Evolutionary conservation across 1,139 yeast genomes (phyloP).

Genomic region (Cylindricascospora bacillispora): DNA sequence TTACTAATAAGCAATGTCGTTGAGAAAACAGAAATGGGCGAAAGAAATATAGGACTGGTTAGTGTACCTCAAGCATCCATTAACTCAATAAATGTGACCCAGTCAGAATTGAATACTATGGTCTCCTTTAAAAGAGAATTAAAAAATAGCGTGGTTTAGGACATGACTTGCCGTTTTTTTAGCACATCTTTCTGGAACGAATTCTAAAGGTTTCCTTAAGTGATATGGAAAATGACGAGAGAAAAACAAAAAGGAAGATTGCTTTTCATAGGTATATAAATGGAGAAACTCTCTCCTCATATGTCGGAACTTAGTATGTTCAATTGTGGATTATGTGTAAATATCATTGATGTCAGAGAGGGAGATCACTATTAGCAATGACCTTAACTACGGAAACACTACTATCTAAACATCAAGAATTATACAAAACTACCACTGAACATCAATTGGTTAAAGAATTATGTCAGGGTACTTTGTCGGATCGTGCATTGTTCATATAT

Average conservation of each 20-base stretch:
- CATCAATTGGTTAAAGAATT: slow-evolving; percentile 36
- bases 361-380: too few species aligned
- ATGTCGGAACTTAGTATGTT: too few species aligned
- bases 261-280: too few species aligned
- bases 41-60: slow-evolving; percentile 19
- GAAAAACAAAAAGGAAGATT: too few species aligned
- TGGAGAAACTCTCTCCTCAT: too few species aligned
- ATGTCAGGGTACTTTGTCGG: slow-evolving; percentile 35
- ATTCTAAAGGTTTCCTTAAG: too few species aligned
- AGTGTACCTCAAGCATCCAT: slow-evolving; percentile 22
- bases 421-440: slow-evolving; percentile 27
- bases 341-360: too few species aligned
- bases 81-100: slow-evolving; percentile 10
- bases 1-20: slow-evolving; percentile 20
- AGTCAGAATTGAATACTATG: slow-evolving; percentile 6
- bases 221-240: too few species aligned
- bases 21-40: slow-evolving; percentile 9
- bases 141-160: slow-evolving; percentile 9
- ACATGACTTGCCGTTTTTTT: too few species aligned
- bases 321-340: too few species aligned
- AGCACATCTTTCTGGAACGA: too few species aligned
- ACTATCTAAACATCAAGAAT: slow-evolving; percentile 19
- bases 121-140: slow-evolving; percentile 7
- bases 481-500: slow-evolving; percentile 33
- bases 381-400: slow-evolving; percentile 13